phyloP scores from a whole-genome alignment of 129 eudicot species.

The Pittosporum tobira region DNA sequence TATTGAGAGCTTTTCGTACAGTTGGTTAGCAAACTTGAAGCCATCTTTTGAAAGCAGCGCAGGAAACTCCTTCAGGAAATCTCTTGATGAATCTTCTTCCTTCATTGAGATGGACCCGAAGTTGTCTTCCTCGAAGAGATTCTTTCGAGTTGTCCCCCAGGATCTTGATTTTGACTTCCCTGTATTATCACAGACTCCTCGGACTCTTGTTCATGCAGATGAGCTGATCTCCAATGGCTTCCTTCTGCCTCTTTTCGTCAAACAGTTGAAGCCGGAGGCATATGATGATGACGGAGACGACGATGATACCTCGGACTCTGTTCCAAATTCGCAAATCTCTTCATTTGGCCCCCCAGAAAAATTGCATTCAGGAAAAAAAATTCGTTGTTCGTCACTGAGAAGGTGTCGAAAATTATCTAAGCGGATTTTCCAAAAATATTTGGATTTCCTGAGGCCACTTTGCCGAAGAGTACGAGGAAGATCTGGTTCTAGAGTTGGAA shows the following conservation, averaged over 20 bases:
- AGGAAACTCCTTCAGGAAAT: constrained; percentile 38
- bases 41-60: constrained; percentile 44
- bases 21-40: constrained; percentile 54
- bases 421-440: constrained; percentile 40
- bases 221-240: constrained; percentile 55
- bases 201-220: constrained; percentile 46
- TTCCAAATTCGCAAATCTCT: constrained; percentile 14
- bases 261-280: constrained; percentile 14
- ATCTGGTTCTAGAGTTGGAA: constrained; percentile 26
- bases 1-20: constrained; percentile 71
- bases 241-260: constrained; percentile 34
- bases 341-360: constrained; percentile 19
- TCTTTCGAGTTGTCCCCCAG: constrained; percentile 33
- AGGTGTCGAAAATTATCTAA: constrained; percentile 47
- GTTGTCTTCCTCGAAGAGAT: constrained; percentile 69
- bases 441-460: constrained; percentile 40
- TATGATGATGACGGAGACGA: too few species aligned
- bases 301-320: constrained; percentile 9
- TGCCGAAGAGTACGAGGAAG: constrained; percentile 30
- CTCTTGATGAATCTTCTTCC: constrained; percentile 45
- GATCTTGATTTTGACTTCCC: constrained; percentile 56
- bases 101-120: constrained; percentile 93
- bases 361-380: constrained; percentile 16
- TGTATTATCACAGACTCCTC: constrained; percentile 27
- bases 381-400: constrained; percentile 43